A percentile compares a stretch with the other conserved stretches of the same genome.
Evolutionary conservation across 2,329 filamentous ascomycete genomes (phyloP).

Genomic region (Zasmidium cellare): DNA sequence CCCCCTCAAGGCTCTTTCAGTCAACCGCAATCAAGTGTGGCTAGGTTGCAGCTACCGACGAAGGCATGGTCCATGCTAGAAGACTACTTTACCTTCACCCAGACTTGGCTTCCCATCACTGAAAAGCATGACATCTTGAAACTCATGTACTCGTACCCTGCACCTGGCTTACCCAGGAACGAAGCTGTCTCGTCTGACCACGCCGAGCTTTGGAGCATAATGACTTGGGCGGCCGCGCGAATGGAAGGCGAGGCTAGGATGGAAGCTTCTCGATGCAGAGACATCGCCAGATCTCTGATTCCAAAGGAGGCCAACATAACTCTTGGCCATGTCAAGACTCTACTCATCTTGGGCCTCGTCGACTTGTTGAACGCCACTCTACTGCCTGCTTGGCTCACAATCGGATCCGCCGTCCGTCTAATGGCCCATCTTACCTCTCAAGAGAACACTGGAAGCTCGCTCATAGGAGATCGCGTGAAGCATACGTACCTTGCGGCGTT

Average conservation of each 20-base stretch:
- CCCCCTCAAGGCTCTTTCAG: background rate
- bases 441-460: constrained; percentile 9
- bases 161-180: constrained; percentile 40
- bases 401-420: constrained; percentile 64
- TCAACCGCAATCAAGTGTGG: background rate
- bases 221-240: constrained; percentile 43
- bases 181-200: constrained; percentile 38
- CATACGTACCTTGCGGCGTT: constrained; percentile 59
- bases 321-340: constrained; percentile 43
- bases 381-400: constrained; percentile 62
- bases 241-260: constrained; percentile 1
- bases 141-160: constrained; percentile 56
- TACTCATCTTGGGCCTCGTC: constrained; percentile 58
- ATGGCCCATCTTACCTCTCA: constrained; percentile 37
- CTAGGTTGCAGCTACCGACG: constrained; percentile 43
- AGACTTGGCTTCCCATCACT: constrained; percentile 74
- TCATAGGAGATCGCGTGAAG: constrained; percentile 32
- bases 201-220: constrained; percentile 48
- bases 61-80: constrained; percentile 65
- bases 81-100: constrained; percentile 72
- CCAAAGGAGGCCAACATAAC: constrained; percentile 30
- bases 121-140: constrained; percentile 65
- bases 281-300: constrained; percentile 21
- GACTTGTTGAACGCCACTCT: constrained; percentile 61
- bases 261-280: constrained; percentile 10